Evolutionary conservation across 306 rosid genomes (phyloP).

Genomic region (Arachis hypogaea): DNA sequence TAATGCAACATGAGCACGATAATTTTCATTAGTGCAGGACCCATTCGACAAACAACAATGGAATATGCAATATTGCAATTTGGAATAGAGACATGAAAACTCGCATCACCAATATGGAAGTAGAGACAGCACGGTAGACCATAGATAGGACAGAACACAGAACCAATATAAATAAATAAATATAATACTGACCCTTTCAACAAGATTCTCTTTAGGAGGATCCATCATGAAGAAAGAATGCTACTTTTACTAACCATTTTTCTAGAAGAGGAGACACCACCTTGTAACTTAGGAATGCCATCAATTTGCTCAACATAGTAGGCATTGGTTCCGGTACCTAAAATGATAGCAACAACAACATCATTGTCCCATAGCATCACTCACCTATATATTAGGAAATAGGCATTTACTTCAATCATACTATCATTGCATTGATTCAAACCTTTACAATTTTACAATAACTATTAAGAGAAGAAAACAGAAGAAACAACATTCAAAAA

Average conservation of each 20-base stretch:
- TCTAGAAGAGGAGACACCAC: conserved; percentile 61
- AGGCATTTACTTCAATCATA: conserved; percentile 22
- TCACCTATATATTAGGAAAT: conserved; percentile 56
- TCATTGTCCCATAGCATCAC: conserved; percentile 85
- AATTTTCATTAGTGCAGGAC: too few relatives aligned
- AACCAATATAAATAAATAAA: too few relatives aligned
- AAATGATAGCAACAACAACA: conserved; percentile 84
- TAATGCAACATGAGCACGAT: too few relatives aligned
- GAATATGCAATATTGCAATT: too few relatives aligned
- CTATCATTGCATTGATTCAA: neutral
- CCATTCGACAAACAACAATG: too few relatives aligned
- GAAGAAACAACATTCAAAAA: too few relatives aligned
- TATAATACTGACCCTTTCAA: too few relatives aligned
- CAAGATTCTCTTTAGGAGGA: too few relatives aligned
- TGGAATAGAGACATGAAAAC: too few relatives aligned
- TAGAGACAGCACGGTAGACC: too few relatives aligned
- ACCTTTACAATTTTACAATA: neutral
- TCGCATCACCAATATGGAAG: too few relatives aligned
- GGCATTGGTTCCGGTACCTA: conserved; percentile 98
- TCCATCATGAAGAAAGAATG: neutral
- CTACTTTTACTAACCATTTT: conserved; percentile 56
- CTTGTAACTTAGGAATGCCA: conserved; percentile 72
- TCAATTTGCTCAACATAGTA: conserved; percentile 74
- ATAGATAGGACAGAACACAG: too few relatives aligned
- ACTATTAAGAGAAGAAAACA: neutral